Evolutionary conservation across 768 basidiomycete species (phyloP), one percentile per base, ranked within the genome.

Genomic region (Clavulina sp.): DNA sequence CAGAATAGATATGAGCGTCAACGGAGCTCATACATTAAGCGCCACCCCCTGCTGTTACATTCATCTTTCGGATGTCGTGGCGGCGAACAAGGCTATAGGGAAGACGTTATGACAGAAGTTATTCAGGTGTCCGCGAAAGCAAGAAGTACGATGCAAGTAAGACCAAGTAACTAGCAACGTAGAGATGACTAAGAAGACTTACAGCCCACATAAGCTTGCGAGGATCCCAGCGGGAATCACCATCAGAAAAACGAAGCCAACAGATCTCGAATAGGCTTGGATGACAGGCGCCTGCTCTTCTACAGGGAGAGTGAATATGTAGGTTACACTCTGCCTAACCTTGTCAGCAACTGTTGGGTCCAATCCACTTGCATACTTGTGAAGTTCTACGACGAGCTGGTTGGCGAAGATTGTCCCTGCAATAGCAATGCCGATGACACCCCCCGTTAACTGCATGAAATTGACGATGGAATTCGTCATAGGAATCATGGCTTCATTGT

Each of bases 401-500:
- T 64, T 65, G 32, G 60, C 40, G 53, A 57, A 58, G 19, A 54
- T 52, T 18, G 52, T 52, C 16, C 55, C 53, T 24, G 50, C 53
- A 50, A 57, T 53, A 1, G 58, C 55, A 33, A 61, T 54, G 3
- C 59, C 60, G n/a, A 61, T 59, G 23, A 60, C 60, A 36, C 61
- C 58, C 1, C 59, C 62, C 49, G 65, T 43, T 1, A 60, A 53
- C 7, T 61, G 59, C 33, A 52, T 57, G 56, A 69, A 69, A 18
- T 64, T 60, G 33, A 60, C 62, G 16, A 65, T 44, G 5, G 62
- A 64, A 4, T 65, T 67, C 13, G 62, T 60, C 32, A 65, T 60
- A 2, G 67, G 62, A 48, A 69, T 61, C 43, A 66, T 52, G 55
- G 61, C 57, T 1, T 62, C 60, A 29, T 60, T 56, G 40, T 59